These are phyloP conservation scores for Fusarium nematophilum DNA, from an alignment of 2,329 filamentous ascomycete species.

Conservation along the genomic window DNA sequence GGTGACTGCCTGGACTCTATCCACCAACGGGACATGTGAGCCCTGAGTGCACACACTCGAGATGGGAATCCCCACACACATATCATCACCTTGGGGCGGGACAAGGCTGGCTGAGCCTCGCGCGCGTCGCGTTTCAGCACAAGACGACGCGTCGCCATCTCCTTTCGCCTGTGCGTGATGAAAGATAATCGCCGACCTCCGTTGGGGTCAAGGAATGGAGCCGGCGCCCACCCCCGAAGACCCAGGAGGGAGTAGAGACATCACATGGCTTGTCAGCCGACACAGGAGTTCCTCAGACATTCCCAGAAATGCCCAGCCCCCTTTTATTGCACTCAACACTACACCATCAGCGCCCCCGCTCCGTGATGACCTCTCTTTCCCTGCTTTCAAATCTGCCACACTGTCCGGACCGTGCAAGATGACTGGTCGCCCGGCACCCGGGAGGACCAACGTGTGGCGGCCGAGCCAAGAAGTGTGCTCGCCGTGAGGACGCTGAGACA, in stretches of 20 bases:
- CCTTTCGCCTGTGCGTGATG: slow-evolving; percentile 2
- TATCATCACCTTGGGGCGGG: neutral
- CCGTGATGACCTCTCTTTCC: slow-evolving; percentile 19
- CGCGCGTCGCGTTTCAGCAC: slow-evolving; percentile 29
- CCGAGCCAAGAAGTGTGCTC: slow-evolving; percentile 15
- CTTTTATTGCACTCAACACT: slow-evolving; percentile 26
- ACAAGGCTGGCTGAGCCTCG: slow-evolving; percentile 39
- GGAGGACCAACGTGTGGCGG: slow-evolving; percentile 29
- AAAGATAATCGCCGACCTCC: slow-evolving; percentile 10
- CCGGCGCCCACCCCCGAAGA: slow-evolving; percentile 10
- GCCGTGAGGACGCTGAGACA: slow-evolving; percentile 31
- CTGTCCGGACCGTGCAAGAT: slow-evolving; percentile 24
- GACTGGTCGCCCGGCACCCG: slow-evolving; percentile 21
- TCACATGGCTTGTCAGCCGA: slow-evolving; percentile 46
- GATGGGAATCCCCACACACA: slow-evolving; percentile 28
- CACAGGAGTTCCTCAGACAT: slow-evolving; percentile 33
- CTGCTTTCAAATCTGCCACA: slow-evolving; percentile 29
- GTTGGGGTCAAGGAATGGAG: slow-evolving; percentile 25
- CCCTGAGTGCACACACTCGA: slow-evolving; percentile 21
- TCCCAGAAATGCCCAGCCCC: slow-evolving; percentile 21
- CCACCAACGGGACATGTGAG: slow-evolving; percentile 32
- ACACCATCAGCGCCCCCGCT: slow-evolving; percentile 25
- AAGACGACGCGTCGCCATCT: slow-evolving; percentile 29
- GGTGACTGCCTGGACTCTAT: slow-evolving; percentile 34
- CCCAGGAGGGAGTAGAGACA: slow-evolving; percentile 19